A percentile compares a stretch with the other conserved stretches of the same genome.
Evolutionary conservation across 2,329 filamentous ascomycete genomes (phyloP).

Genomic region (Achaetomium macrosporum): DNA sequence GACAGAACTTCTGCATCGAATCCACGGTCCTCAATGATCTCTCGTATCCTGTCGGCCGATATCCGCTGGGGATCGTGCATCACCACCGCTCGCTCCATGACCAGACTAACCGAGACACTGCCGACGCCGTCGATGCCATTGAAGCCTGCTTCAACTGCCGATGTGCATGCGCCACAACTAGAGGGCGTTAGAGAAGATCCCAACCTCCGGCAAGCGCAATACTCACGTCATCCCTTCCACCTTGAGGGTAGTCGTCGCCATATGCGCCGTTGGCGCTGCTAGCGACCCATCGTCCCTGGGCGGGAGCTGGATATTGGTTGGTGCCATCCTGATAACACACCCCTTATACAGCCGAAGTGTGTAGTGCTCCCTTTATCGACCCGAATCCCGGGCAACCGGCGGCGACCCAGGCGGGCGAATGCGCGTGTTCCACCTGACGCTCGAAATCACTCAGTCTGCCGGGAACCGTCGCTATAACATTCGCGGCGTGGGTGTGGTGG

Average conservation of each 20-base stretch:
- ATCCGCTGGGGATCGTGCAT: slow-evolving; percentile 77
- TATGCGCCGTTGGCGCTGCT: slow-evolving; percentile 47
- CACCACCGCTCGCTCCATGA: slow-evolving; percentile 93
- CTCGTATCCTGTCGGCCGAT: slow-evolving; percentile 67
- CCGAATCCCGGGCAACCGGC: not conserved
- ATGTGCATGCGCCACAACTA: slow-evolving; percentile 88
- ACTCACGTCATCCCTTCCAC: slow-evolving; percentile 81
- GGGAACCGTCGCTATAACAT: slow-evolving; percentile 19
- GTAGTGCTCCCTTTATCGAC: not conserved
- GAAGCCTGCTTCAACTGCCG: slow-evolving; percentile 89
- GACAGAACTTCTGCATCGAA: slow-evolving; percentile 89
- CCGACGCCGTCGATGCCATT: slow-evolving; percentile 74
- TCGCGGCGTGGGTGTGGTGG: slow-evolving; percentile 1
- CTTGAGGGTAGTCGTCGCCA: slow-evolving; percentile 86
- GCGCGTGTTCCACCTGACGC: not conserved
- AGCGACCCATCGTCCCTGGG: slow-evolving; percentile 34
- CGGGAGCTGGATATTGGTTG: slow-evolving; percentile 44
- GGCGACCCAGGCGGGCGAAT: not conserved
- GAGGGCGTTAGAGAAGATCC: slow-evolving; percentile 31
- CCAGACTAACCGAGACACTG: slow-evolving; percentile 83
- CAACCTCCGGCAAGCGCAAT: slow-evolving; percentile 6
- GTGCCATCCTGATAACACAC: slow-evolving; percentile 39
- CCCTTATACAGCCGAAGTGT: not conserved
- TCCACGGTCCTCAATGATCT: slow-evolving; percentile 85
- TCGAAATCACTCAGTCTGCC: slow-evolving; percentile 8